phyloP scores from a whole-genome alignment of 2,329 filamentous ascomycete species.

The Monosporascus sp. region DNA sequence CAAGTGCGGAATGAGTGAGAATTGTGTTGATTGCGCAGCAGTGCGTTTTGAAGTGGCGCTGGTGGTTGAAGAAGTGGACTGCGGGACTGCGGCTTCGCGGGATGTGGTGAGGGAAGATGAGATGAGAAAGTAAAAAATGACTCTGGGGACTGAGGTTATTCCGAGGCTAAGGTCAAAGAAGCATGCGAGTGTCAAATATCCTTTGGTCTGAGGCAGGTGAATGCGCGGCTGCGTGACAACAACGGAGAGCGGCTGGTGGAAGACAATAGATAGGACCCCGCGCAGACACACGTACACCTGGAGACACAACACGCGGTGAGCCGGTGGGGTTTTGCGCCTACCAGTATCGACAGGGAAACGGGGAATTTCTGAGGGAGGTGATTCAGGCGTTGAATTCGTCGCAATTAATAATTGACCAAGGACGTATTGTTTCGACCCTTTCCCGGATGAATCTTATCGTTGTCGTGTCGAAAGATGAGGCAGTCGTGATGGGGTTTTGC shows the following conservation, averaged over 20 bases:
- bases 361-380: conserved; percentile 13
- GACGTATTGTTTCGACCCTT: conserved; percentile 14
- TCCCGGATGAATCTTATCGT: conserved; percentile 16
- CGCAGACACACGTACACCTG: background rate
- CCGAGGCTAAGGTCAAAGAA: background rate
- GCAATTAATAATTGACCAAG: conserved; percentile 20
- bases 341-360: conserved; percentile 21
- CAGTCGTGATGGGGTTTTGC: conserved; percentile 21
- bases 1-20: conserved; percentile 6
- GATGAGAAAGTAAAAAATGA: background rate
- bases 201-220: background rate
- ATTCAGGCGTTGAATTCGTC: conserved; percentile 11
- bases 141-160: background rate
- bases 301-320: conserved; percentile 24
- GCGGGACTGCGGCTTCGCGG: background rate
- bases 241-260: background rate
- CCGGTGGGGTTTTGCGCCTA: conserved; percentile 30
- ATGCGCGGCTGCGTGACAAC: background rate
- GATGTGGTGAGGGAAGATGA: no score
- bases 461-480: conserved; percentile 11
- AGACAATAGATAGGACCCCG: background rate
- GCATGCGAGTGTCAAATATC: background rate
- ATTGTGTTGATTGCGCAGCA: background rate
- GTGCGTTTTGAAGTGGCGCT: background rate
- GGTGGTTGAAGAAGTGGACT: conserved; percentile 1